Evolutionary conservation across 1,284 basidiomycete species (phyloP), one percentile per base, ranked within the genome.

Genomic region (Meira nashicola): DNA sequence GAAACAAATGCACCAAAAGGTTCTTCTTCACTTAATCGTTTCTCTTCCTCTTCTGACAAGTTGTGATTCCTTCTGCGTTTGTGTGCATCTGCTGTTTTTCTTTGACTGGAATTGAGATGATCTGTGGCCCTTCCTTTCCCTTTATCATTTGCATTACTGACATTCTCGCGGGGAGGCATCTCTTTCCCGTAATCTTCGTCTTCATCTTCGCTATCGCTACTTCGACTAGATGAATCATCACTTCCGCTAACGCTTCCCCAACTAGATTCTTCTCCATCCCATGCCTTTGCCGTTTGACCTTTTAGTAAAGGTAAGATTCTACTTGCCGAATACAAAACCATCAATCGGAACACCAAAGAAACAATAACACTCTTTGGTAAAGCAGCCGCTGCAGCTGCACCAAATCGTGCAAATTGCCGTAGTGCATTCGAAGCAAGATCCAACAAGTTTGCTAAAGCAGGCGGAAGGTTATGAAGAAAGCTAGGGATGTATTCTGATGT

Each of bases 281-380:
- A 63, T 60, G 8, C 58, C 48, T 12, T 58, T 60, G 21, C 64
- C 57, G 3, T 62, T 62, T 19, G 37, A 37, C 37, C 64, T 46
- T 64, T 58, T 23, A 71, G 46, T 19, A 57, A 37, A 21, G 71
- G 73, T 48, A 77, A 54, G 44, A 77, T 72, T 14, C 76, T 65
- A 38, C 66, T 72, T 6, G 74, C 74, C 0, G 72, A 66, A 57
- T 76, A 77, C 17, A 77, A 61, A 41, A 77, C 72, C 62, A 71
- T 71, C 11, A 77, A 44, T 12, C 76, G 63, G 44, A 74, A 77
- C 11, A 77, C 65, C 25, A 77, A 55, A 39, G 64, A 69, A 8
- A 77, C 73, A 44, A 77, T 70, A 17, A 77, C 71, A 33, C 66
- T 69, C 41, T 67, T 68, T 8, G 76, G 76, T 39, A 77, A 58